Evolutionary conservation across 2,329 filamentous ascomycete species (phyloP), one percentile per base, ranked within the genome.

Genomic region (Thermothelomyces thermophilus): DNA sequence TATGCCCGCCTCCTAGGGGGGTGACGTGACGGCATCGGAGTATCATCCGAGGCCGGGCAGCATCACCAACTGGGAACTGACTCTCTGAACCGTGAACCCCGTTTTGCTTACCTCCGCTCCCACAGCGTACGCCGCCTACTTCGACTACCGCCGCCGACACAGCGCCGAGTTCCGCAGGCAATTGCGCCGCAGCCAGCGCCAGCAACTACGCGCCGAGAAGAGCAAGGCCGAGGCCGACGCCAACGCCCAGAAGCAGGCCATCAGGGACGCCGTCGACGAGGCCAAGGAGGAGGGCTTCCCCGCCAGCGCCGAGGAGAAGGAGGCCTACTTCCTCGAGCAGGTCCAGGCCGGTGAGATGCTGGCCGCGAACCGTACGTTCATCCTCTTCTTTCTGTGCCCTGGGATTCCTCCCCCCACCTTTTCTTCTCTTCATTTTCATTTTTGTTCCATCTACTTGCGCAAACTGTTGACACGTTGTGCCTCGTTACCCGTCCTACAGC

Each of bases 271-370:
- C 46, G 86, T 97, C 42, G 82, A 89, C 61, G 79, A 86, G 62
- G 89, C 90, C 61, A 87, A 90, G 73, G 86, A 87, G 51, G 90
- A 95, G 69, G 93, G 91, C 50, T 96, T 95, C 78, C 93, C 93
- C 42, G 76, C 79, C 37, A 88, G 90, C 63, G 82, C 91, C 31
- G 91, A 97, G 68, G 90, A 95, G 74, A 90, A 88, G 68, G 93
- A 98, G 76, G 80, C 83, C 54, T 98, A 88, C 76, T 98, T 98
- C 73, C 95, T 97, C 82, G 84, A 89, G 67, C 89, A 95, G 72
- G 90, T 98, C 57, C 87, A 90, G 61, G 76, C 82, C 66, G 93
- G 93, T 65, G 93, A 98, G 76, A 72, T 79, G 48, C 77, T 96
- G 65, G 87, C 85, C 65, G 75, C 82, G 62, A 86, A 95, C 69